phyloP scores from a whole-genome alignment of 1,284 basidiomycete species.

The Cerioporus squamosus region DNA sequence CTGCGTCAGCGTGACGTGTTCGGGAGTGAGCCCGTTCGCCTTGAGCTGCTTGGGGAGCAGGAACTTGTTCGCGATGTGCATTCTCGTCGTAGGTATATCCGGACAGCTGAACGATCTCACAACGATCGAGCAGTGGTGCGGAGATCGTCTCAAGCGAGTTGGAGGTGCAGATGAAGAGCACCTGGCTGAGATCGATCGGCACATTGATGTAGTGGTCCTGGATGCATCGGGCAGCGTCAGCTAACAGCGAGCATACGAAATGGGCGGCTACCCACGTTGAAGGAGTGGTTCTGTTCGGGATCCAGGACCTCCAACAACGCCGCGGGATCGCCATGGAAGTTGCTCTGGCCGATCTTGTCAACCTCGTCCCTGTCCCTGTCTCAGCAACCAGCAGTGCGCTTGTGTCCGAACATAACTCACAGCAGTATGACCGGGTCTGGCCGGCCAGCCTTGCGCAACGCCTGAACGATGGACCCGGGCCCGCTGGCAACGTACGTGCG shows the following conservation, averaged over 20 bases:
- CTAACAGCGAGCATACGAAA: not conserved
- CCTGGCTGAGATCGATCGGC: conserved; percentile 85
- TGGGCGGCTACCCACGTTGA: conserved; percentile 58
- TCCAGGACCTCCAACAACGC: conserved; percentile 90
- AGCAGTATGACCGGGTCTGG: conserved; percentile 82
- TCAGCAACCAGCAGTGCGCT: not conserved
- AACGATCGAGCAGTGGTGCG: conserved; percentile 78
- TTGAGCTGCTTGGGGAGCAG: conserved; percentile 84
- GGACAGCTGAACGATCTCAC: conserved; percentile 73
- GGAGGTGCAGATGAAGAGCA: conserved; percentile 90
- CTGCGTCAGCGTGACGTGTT: conserved; percentile 50
- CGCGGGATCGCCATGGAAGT: conserved; percentile 89
- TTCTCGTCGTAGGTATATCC: conserved; percentile 91
- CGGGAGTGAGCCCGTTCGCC: conserved; percentile 66
- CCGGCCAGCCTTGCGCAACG: conserved; percentile 84
- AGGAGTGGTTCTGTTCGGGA: conserved; percentile 89
- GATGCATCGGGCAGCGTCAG: not conserved
- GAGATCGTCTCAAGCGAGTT: conserved; percentile 89
- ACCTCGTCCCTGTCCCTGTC: conserved; percentile 67
- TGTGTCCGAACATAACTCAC: conserved; percentile 43
- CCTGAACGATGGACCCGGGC: conserved; percentile 88
- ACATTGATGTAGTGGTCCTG: conserved; percentile 93
- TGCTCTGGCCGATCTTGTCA: conserved; percentile 86
- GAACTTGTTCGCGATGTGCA: conserved; percentile 85
- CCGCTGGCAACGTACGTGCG: conserved; percentile 91